Conservation (phyloP, 805 yeast genomes). For the Kregervanrija delftensis region DNA sequence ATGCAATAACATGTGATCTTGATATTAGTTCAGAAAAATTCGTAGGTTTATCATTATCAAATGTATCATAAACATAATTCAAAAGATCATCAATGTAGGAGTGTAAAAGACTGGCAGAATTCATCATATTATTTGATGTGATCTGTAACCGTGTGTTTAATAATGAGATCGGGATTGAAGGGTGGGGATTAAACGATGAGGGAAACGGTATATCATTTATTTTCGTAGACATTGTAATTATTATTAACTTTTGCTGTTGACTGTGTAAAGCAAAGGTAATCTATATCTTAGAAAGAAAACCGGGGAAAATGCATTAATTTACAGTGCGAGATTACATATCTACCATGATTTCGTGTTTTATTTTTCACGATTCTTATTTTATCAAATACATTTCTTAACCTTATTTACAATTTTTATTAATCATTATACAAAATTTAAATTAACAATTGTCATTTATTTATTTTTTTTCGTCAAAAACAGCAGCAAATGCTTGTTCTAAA, state of each 20-base stretch:
- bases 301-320: too few relatives aligned
- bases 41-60: background rate
- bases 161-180: slow-evolving; percentile 9
- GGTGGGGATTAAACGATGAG: background rate
- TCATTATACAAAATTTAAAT: background rate
- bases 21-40: slow-evolving; percentile 9
- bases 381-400: too few relatives aligned
- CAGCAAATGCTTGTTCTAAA: slow-evolving; percentile 76
- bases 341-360: too few relatives aligned
- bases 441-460: background rate
- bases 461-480: slow-evolving; percentile 34
- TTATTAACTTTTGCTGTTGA: too few relatives aligned
- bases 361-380: too few relatives aligned
- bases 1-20: slow-evolving; percentile 4
- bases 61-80: slow-evolving; percentile 1
- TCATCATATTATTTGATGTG: slow-evolving; percentile 14
- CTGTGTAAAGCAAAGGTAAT: too few relatives aligned
- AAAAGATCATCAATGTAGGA: slow-evolving; percentile 20
- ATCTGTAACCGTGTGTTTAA: slow-evolving; percentile 14
- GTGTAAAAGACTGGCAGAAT: slow-evolving; percentile 18
- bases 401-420: too few relatives aligned
- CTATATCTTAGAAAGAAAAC: too few relatives aligned
- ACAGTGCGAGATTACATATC: too few relatives aligned
- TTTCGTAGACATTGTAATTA: slow-evolving; percentile 1
- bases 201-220: slow-evolving; percentile 14